Evolutionary conservation across 1,139 yeast genomes (phyloP).

Genomic region (Meyerozyma elateridarum): DNA sequence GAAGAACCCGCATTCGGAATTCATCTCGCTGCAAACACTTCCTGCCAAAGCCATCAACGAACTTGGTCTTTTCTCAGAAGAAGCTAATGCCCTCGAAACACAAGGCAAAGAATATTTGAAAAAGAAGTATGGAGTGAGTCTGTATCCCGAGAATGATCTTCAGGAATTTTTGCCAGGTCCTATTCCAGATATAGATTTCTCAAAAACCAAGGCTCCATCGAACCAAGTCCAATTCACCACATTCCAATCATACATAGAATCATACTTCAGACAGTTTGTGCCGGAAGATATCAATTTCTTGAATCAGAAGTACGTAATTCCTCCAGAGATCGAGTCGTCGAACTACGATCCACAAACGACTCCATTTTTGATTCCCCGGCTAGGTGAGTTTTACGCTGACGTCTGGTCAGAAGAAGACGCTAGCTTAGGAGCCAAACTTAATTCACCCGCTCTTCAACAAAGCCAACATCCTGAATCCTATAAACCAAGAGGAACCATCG

Average conservation of each 20-base stretch:
- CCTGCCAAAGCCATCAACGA: conserved; percentile 62
- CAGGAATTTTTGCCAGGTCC: conserved; percentile 78
- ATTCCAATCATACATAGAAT: conserved; percentile 79
- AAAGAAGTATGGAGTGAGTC: conserved; percentile 79
- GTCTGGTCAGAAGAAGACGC: conserved; percentile 84
- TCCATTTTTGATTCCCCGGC: conserved; percentile 73
- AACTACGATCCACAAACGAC: conserved; percentile 63
- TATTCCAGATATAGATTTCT: conserved; percentile 82
- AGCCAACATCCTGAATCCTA: conserved; percentile 33
- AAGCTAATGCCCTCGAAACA: conserved; percentile 47
- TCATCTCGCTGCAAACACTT: conserved; percentile 66
- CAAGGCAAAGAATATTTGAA: conserved; percentile 72
- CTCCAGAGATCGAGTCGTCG: conserved; percentile 43
- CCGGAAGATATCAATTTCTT: conserved; percentile 81
- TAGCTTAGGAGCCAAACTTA: conserved; percentile 36
- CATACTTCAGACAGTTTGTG: conserved; percentile 68
- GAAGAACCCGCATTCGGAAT: conserved; percentile 75
- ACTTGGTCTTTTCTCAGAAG: conserved; percentile 65
- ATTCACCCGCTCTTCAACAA: conserved; percentile 34
- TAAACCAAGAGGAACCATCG: conserved; percentile 60
- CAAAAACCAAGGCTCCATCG: conserved; percentile 73
- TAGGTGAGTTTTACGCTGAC: conserved; percentile 78
- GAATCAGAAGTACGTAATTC: conserved; percentile 53
- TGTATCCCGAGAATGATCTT: conserved; percentile 78
- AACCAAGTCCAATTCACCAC: conserved; percentile 93